Conservation (phyloP, 2,329 filamentous ascomycete genomes). For the Fusarium pseudoanthophilum region DNA sequence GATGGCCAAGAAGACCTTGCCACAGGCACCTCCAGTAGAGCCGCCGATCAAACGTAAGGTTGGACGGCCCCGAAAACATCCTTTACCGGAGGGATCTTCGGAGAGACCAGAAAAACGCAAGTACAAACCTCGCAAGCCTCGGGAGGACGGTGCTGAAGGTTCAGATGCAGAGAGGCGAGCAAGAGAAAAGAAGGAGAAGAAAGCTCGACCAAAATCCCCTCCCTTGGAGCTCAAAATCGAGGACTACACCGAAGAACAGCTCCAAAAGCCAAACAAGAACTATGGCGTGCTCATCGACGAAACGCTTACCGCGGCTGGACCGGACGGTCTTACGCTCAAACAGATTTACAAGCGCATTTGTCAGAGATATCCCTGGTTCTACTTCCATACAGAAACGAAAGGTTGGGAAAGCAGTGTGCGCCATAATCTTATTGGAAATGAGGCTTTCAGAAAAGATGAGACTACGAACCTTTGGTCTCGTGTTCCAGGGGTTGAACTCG, state of each 20-base stretch:
- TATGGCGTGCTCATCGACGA: conserved; percentile 71
- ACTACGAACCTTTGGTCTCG: conserved; percentile 67
- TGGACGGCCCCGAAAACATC: conserved; percentile 72
- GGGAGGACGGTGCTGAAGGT: conserved; percentile 65
- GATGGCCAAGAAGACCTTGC: conserved; percentile 62
- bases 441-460: conserved; percentile 69
- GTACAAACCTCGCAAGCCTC: conserved; percentile 71
- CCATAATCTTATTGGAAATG: conserved; percentile 71
- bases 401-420: conserved; percentile 75
- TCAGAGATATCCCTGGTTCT: conserved; percentile 67
- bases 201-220: conserved; percentile 68
- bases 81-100: conserved; percentile 64
- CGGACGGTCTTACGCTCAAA: conserved; percentile 66
- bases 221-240: conserved; percentile 65
- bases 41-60: conserved; percentile 71
- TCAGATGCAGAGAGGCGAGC: conserved; percentile 66
- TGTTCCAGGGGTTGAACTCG: conserved; percentile 67
- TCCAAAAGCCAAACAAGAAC: conserved; percentile 71
- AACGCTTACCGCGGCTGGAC: conserved; percentile 64
- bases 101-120: conserved; percentile 71
- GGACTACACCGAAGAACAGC: conserved; percentile 67
- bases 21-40: conserved; percentile 59
- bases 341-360: conserved; percentile 73
- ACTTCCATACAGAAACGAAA: conserved; percentile 69
- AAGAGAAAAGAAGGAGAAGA: conserved; percentile 70